Base-by-base conservation (phyloP, 1,284 basidiomycete genomes). In the Flammula alnicola region DNA sequence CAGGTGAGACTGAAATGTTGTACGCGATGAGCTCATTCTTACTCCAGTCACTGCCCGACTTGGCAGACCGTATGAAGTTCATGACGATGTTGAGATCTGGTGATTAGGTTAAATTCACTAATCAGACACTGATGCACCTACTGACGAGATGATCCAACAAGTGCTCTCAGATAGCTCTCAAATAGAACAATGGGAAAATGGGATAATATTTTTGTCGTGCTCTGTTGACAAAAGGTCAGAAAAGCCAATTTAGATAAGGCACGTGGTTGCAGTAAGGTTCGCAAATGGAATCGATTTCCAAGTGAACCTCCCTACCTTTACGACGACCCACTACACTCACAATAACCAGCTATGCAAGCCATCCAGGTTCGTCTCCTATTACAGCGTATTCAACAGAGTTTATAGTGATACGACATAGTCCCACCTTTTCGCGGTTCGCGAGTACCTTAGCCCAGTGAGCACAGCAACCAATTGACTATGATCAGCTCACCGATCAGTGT, bases 351-450 rank as follows among this genome's bases (percentile, higher is more conserved):
- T 16, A 88, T 89, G 86, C 87, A 88, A 64, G 80, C 87, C 44
- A 79, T 90, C 47, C 86, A 87, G 74, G 87, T 83, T 60, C 33
- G 70, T 67, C 19, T 39, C 39, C 33, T 20, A 10, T 11, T 31
- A n/a, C n/a, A n/a, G n/a, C n/a, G 27, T 22, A 20, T 20, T 20
- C 25, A 9, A 23, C 35, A 22, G 27, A 29, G 27, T 4, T 31
- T 8, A 14, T 45, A 22, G 25, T 53, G 33, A 56, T 43, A 29
- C 53, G 88, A 84, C 85, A 31, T 51, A 74, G 72, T 72, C 71
- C 75, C 93, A 96, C 77, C 93, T 91, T 71, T 97, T 93, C 88
- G 91, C 93, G 9, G 89, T 98, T 54, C 86, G 96, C 62, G 96
- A 98, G 70, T 97, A 97, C 70, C 87, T 99, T 53, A 93, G 93